These are phyloP conservation scores for Mortierella sp. DNA, from an alignment of 371 early-diverging fungal species.

Conservation along the genomic window DNA sequence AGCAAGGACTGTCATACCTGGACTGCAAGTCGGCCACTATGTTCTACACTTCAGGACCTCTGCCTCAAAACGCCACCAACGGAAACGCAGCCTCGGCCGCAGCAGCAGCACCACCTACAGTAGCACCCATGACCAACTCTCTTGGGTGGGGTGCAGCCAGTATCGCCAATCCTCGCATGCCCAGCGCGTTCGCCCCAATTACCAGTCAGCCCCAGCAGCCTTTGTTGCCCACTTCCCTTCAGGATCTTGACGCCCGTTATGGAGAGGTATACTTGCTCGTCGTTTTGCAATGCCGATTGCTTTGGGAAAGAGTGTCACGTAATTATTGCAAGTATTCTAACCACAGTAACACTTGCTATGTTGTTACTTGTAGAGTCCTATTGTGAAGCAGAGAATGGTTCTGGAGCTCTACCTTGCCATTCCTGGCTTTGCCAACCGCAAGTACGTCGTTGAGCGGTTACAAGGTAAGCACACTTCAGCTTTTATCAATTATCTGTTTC, in stretches of 20 bases:
- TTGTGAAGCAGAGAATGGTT: constrained; percentile 43
- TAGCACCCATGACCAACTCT: constrained; percentile 33
- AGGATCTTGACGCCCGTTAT: constrained; percentile 51
- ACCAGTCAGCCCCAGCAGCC: constrained; percentile 39
- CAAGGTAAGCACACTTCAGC: constrained; percentile 21
- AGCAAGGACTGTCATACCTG: constrained; percentile 43
- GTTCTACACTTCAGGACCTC: constrained; percentile 47
- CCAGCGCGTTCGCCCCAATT: constrained; percentile 37
- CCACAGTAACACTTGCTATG: neutral
- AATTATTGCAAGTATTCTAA: neutral
- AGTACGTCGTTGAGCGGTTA: constrained; percentile 53
- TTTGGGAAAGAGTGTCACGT: neutral
- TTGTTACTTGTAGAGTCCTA: constrained; percentile 8
- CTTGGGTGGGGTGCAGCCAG: constrained; percentile 58
- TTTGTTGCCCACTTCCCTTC: constrained; percentile 43
- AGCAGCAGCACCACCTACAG: constrained; percentile 21
- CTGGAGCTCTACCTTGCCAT: constrained; percentile 50
- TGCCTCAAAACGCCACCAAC: constrained; percentile 32
- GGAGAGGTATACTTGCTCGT: constrained; percentile 26
- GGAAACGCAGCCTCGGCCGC: constrained; percentile 22
- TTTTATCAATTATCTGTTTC: too few species aligned
- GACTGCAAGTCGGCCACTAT: constrained; percentile 58
- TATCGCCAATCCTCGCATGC: constrained; percentile 35
- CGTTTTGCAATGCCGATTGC: neutral
- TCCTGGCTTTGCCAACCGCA: constrained; percentile 52